Percentiles rank a stretch among this genome's conserved stretches.
Conservation (phyloP, 257 asterid species). For the Nicotiana knightiana region DNA sequence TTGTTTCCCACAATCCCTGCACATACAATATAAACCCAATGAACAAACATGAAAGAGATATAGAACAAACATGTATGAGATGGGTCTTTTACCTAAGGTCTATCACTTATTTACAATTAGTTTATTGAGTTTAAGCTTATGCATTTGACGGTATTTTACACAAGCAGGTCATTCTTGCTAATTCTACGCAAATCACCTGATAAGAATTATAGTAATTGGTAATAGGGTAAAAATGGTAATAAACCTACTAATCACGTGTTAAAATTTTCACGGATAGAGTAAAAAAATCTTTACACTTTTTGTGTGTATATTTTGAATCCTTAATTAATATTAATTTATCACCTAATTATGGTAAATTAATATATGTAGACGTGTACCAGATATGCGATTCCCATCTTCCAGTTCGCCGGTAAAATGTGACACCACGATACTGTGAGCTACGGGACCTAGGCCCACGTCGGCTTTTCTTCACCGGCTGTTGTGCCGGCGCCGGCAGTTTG, state of each 20-base stretch:
- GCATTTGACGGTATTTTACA: too few relatives aligned
- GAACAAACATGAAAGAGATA: background rate
- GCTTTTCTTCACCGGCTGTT: constrained; percentile 63
- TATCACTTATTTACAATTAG: background rate
- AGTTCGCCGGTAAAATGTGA: constrained; percentile 89
- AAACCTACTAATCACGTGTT: too few relatives aligned
- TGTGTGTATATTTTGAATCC: too few relatives aligned
- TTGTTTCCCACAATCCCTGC: constrained; percentile 99
- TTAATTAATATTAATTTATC: background rate
- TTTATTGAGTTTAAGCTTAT: too few relatives aligned
- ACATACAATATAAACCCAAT: constrained; percentile 22
- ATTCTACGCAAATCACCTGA: too few relatives aligned
- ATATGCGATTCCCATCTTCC: constrained; percentile 99
- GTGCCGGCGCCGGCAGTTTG: constrained; percentile 12
- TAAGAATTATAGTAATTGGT: too few relatives aligned
- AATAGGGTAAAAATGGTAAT: too few relatives aligned
- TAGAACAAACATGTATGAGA: background rate
- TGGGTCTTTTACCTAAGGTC: background rate
- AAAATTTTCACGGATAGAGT: too few relatives aligned
- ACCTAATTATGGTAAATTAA: background rate
- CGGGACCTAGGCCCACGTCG: constrained; percentile 96
- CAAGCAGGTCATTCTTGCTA: too few relatives aligned
- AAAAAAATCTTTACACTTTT: too few relatives aligned
- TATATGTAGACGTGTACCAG: constrained; percentile 35
- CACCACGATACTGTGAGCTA: constrained; percentile 97